Evolutionary conservation across 2,329 filamentous ascomycete species (phyloP).

Genomic region (Neocucurbitaria cava): DNA sequence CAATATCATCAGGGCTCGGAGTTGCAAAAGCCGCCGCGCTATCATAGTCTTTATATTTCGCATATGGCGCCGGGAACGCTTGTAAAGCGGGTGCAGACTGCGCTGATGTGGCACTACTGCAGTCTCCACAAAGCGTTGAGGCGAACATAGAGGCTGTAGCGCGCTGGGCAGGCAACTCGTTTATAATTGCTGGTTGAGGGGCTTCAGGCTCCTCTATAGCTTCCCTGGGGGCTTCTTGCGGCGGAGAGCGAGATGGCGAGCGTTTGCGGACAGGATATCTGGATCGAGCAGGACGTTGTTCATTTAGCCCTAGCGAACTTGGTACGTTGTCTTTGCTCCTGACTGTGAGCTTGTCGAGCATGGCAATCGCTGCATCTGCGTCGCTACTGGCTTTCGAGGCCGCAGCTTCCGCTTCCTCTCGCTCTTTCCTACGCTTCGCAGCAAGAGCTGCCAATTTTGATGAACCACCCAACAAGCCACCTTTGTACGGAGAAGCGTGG

Average conservation of each 20-base stretch:
- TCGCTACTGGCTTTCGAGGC: constrained; percentile 20
- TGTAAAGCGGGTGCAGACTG: constrained; percentile 3
- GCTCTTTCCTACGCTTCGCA: constrained; percentile 84
- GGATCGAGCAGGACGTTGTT: constrained; percentile 13
- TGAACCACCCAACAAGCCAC: constrained; percentile 80
- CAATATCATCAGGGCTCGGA: constrained; percentile 91
- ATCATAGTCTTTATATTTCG: constrained; percentile 45
- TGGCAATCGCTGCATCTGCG: constrained; percentile 48
- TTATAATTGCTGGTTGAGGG: constrained; percentile 24
- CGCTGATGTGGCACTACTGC: constrained; percentile 8
- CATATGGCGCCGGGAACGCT: constrained; percentile 51
- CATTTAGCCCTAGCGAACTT: neutral
- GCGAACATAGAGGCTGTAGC: constrained; percentile 61
- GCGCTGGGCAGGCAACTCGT: constrained; percentile 48
- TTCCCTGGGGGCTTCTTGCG: constrained; percentile 20
- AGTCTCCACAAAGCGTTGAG: constrained; percentile 53
- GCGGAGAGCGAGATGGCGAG: constrained; percentile 41
- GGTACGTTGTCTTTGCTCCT: constrained; percentile 24
- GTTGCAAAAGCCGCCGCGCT: constrained; percentile 72
- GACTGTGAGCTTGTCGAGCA: constrained; percentile 53
- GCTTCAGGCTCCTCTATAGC: constrained; percentile 20
- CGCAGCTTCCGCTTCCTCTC: constrained; percentile 63
- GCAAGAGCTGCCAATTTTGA: constrained; percentile 90
- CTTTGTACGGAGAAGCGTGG: constrained; percentile 63
- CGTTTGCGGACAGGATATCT: constrained; percentile 40